Evolutionary conservation across 345 rosid genomes (phyloP).

Genomic region (Theobroma cacao): DNA sequence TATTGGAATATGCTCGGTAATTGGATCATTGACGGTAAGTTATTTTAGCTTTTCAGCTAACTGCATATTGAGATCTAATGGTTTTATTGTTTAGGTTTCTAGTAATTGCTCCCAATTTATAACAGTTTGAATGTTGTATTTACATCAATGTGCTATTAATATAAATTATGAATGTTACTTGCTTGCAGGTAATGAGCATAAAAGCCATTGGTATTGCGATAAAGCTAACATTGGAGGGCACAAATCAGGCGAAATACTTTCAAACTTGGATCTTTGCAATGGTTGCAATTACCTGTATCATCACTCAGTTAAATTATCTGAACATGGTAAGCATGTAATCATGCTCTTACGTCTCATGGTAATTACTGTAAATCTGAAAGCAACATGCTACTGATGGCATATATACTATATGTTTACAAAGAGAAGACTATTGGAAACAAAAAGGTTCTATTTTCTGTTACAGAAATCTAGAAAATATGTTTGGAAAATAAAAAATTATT

Average conservation of each 20-base stretch:
- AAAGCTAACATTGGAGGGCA: slow-evolving; percentile 65
- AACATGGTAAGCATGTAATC: slow-evolving; percentile 55
- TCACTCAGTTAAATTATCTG: slow-evolving; percentile 70
- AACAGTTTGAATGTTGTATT: neutral
- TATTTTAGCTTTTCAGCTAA: neutral
- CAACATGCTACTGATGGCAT: neutral
- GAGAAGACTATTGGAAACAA: neutral
- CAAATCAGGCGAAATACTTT: slow-evolving; percentile 52
- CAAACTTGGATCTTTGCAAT: slow-evolving; percentile 77
- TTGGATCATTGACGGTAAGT: slow-evolving; percentile 72
- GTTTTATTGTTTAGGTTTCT: neutral
- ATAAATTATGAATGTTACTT: neutral
- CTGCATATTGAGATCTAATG: neutral
- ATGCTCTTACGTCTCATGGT: neutral
- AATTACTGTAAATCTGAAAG: neutral
- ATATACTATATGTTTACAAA: neutral
- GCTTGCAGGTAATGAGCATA: slow-evolving; percentile 72
- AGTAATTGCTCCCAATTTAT: neutral
- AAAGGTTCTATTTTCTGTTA: neutral
- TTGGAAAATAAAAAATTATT: neutral
- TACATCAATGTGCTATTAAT: neutral
- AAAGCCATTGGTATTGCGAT: slow-evolving; percentile 86
- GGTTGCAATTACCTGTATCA: slow-evolving; percentile 68
- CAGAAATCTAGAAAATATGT: neutral
- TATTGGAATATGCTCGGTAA: slow-evolving; percentile 70